Evolutionary conservation across 768 basidiomycete genomes (phyloP).

Genomic region (Naganishia antarctica): DNA sequence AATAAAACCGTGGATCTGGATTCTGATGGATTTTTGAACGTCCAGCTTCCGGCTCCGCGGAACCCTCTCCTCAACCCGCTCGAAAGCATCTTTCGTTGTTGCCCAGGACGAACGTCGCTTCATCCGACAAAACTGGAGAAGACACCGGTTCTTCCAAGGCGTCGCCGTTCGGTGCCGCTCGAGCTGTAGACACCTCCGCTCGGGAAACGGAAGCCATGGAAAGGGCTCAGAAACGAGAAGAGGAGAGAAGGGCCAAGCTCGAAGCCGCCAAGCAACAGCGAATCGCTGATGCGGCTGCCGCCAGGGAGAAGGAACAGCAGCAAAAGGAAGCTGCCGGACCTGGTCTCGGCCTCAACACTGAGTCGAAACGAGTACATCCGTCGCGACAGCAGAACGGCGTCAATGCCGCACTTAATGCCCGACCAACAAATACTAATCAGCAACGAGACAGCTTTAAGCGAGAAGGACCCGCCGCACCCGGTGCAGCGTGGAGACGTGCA

Average conservation of each 20-base stretch:
- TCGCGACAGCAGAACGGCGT: slow-evolving; percentile 20
- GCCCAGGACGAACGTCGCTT: slow-evolving; percentile 58
- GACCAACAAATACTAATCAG: slow-evolving; percentile 17
- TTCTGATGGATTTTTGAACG: too few relatives aligned
- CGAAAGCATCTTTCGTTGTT: slow-evolving; percentile 46
- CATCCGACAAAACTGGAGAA: slow-evolving; percentile 58
- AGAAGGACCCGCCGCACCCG: slow-evolving; percentile 3
- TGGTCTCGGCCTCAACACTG: slow-evolving; percentile 14
- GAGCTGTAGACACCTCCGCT: slow-evolving; percentile 76
- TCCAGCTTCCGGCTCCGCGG: slow-evolving; percentile 59
- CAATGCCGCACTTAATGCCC: background rate
- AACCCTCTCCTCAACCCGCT: slow-evolving; percentile 58
- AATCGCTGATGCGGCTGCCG: slow-evolving; percentile 19
- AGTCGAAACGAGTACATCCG: slow-evolving; percentile 27
- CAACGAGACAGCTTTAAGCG: slow-evolving; percentile 15
- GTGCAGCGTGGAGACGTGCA: slow-evolving; percentile 1
- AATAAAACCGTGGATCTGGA: too few relatives aligned
- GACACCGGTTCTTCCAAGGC: slow-evolving; percentile 54
- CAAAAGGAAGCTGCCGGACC: background rate
- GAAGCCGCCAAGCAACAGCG: slow-evolving; percentile 34
- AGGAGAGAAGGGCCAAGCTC: slow-evolving; percentile 44
- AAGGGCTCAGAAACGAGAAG: slow-evolving; percentile 38
- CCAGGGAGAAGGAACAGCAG: slow-evolving; percentile 21
- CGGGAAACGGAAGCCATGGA: slow-evolving; percentile 55
- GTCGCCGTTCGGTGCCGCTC: slow-evolving; percentile 84